These are phyloP conservation scores for Stemphylium vesicarium DNA, from an alignment of 2,329 filamentous ascomycete species.

Conservation along the genomic window DNA sequence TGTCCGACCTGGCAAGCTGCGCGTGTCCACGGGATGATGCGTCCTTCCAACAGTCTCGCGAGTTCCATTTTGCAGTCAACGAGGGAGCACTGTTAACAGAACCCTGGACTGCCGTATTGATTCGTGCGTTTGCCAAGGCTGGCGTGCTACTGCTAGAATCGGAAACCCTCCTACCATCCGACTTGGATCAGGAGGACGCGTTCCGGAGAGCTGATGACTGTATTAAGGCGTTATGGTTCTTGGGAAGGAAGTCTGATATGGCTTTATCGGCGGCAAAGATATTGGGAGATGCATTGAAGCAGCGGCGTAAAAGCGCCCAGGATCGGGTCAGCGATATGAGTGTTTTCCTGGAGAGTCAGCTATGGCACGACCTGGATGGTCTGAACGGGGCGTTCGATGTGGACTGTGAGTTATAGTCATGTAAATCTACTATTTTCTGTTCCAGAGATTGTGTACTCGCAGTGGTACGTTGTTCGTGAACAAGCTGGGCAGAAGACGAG, in stretches of 20 bases:
- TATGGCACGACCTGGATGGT: constrained; percentile 37
- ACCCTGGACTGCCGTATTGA: constrained; percentile 64
- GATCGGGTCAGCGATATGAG: constrained; percentile 34
- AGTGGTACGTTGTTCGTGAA: no score
- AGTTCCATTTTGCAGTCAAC: constrained; percentile 62
- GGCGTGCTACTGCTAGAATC: constrained; percentile 51
- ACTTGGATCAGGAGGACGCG: constrained; percentile 29
- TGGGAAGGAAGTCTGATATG: constrained; percentile 64
- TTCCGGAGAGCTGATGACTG: constrained; percentile 56
- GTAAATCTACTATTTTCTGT: constrained; percentile 2
- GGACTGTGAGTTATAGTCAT: constrained; percentile 24
- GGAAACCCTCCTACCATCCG: constrained; percentile 26
- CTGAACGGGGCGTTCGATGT: constrained; percentile 25
- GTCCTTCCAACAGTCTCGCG: constrained; percentile 43
- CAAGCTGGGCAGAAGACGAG: not conserved
- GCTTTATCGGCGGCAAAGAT: constrained; percentile 50
- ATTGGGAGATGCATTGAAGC: constrained; percentile 44
- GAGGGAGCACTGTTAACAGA: constrained; percentile 65
- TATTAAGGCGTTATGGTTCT: constrained; percentile 60
- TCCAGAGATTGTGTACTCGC: no score
- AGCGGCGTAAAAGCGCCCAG: constrained; percentile 29
- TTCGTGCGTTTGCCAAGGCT: constrained; percentile 60
- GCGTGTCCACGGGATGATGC: constrained; percentile 47
- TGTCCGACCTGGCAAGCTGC: constrained; percentile 58
- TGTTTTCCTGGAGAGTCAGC: constrained; percentile 29